These are phyloP conservation scores for Pleurotus tuoliensis DNA, from an alignment of 768 basidiomycete genomes.

Conservation along the genomic window DNA sequence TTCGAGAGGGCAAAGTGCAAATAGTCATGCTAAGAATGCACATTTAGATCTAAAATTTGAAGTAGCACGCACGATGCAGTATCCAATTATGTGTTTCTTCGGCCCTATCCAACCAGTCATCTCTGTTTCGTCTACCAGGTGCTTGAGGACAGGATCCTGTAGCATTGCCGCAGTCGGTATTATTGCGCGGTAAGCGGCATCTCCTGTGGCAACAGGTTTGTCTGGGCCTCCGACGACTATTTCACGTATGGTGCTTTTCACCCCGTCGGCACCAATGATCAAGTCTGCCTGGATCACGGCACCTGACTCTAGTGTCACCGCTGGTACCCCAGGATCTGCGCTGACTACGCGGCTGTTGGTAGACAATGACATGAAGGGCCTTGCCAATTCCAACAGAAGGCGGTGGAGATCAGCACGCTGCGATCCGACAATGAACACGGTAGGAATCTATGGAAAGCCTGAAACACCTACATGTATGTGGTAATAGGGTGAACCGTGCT, in stretches of 20 bases:
- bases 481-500: slow-evolving; percentile 30
- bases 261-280: slow-evolving; percentile 14
- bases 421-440: slow-evolving; percentile 13
- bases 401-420: slow-evolving; percentile 49
- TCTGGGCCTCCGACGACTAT: slow-evolving; percentile 45
- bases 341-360: slow-evolving; percentile 30
- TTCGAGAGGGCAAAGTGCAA: background rate
- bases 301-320: slow-evolving; percentile 37
- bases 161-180: slow-evolving; percentile 42
- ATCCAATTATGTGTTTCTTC: slow-evolving; percentile 30
- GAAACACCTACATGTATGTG: slow-evolving; percentile 27
- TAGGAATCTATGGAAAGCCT: background rate
- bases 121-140: slow-evolving; percentile 45
- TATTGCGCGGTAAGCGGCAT: slow-evolving; percentile 58
- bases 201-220: slow-evolving; percentile 51
- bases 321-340: slow-evolving; percentile 19
- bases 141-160: slow-evolving; percentile 46
- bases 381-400: slow-evolving; percentile 31
- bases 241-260: slow-evolving; percentile 29
- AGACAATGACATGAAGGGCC: slow-evolving; percentile 31
- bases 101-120: slow-evolving; percentile 64
- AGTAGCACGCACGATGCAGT: slow-evolving; percentile 28
- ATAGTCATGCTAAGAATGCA: background rate
- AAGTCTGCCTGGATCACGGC: slow-evolving; percentile 30
- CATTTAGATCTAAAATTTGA: background rate